phyloP scores from a whole-genome alignment of 768 basidiomycete species.

The Dacryopinax primogenitus region DNA sequence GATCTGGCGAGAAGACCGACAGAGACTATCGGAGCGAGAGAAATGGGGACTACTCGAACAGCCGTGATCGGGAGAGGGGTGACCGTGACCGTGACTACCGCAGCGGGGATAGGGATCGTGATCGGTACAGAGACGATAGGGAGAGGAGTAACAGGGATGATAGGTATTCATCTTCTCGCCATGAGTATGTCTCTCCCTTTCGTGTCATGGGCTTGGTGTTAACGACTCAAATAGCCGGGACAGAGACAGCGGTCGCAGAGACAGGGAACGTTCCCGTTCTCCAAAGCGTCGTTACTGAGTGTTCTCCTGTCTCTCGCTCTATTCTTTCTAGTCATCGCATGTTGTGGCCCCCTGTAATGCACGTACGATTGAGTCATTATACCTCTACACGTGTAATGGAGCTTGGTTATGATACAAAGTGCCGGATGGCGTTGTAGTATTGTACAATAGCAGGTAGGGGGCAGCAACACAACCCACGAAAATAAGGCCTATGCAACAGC shows the following conservation, averaged over 20 bases:
- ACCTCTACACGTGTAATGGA: background rate
- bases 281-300: constrained; percentile 25
- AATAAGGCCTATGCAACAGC: background rate
- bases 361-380: background rate
- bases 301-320: background rate
- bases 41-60: constrained; percentile 14
- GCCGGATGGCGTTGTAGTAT: background rate
- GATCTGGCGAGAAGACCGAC: constrained; percentile 18
- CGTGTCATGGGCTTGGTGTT: constrained; percentile 21
- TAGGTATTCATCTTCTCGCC: constrained; percentile 14
- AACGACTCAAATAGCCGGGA: constrained; percentile 5
- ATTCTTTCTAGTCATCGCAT: background rate
- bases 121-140: constrained; percentile 40
- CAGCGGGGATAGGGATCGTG: constrained; percentile 38
- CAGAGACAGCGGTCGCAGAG: constrained; percentile 52
- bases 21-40: constrained; percentile 22
- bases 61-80: constrained; percentile 21
- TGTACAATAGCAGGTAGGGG: background rate
- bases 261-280: constrained; percentile 61
- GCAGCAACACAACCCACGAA: background rate
- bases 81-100: constrained; percentile 44
- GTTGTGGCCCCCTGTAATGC: background rate
- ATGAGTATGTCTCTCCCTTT: constrained; percentile 15
- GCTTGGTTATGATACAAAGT: background rate
- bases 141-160: constrained; percentile 48